These are phyloP conservation scores for Lipomyces yamadae DNA, from an alignment of 805 yeast species.

Conservation along the genomic window DNA sequence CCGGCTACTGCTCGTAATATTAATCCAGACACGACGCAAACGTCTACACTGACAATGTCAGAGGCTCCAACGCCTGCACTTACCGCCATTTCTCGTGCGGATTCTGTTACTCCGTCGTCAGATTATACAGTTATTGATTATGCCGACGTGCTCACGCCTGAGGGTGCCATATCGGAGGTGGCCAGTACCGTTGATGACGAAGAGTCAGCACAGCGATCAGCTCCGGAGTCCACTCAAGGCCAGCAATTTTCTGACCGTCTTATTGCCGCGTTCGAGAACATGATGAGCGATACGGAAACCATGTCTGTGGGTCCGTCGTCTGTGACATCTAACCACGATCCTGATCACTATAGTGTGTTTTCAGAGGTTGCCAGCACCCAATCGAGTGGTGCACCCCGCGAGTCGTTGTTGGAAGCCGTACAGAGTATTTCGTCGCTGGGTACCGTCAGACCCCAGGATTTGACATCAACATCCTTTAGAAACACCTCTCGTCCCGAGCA, in stretches of 20 bases:
- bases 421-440: not conserved
- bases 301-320: slow-evolving; percentile 12
- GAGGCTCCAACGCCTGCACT: slow-evolving; percentile 3
- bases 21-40: not conserved
- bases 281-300: slow-evolving; percentile 24
- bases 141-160: slow-evolving; percentile 7
- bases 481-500: not conserved
- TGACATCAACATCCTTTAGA: not conserved
- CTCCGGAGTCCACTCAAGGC: slow-evolving; percentile 1
- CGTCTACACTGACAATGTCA: not conserved
- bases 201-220: not conserved
- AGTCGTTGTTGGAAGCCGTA: not conserved
- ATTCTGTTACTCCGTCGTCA: slow-evolving; percentile 2
- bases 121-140: slow-evolving; percentile 11
- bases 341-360: not conserved
- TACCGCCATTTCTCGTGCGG: slow-evolving; percentile 6
- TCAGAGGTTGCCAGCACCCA: not conserved
- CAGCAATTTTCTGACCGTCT: slow-evolving; percentile 23
- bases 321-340: not conserved
- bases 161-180: not conserved
- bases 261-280: slow-evolving; percentile 24
- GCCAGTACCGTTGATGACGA: slow-evolving; percentile 12
- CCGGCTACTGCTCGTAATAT: not conserved
- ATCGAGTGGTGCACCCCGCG: not conserved
- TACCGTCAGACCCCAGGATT: not conserved